These are phyloP conservation scores for Canavalia ensiformis DNA, from an alignment of 306 rosid species.

Conservation along the genomic window DNA sequence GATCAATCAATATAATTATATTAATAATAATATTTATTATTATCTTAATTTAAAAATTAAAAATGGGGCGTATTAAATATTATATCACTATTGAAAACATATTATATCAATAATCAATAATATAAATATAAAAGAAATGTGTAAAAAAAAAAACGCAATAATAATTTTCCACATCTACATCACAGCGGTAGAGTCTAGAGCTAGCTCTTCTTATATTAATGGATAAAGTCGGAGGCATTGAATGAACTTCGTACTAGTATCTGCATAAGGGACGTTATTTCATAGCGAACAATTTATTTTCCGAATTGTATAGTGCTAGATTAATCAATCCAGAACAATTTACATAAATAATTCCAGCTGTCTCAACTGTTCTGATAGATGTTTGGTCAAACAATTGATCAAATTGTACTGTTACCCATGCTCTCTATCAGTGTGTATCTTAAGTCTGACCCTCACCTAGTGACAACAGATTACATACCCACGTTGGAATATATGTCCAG, in stretches of 20 bases:
- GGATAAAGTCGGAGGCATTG: background rate
- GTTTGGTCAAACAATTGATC: slow-evolving; percentile 38
- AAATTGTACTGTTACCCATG: slow-evolving; percentile 27
- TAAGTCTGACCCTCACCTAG: slow-evolving; percentile 30
- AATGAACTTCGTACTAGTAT: slow-evolving; percentile 19
- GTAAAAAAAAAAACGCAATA: too few species aligned
- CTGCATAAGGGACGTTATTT: background rate
- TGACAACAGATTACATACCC: background rate
- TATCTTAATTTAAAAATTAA: too few species aligned
- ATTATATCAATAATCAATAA: too few species aligned
- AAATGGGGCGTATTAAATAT: too few species aligned
- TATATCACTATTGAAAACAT: too few species aligned
- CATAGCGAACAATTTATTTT: too few species aligned
- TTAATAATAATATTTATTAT: too few species aligned
- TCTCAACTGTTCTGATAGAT: slow-evolving; percentile 14
- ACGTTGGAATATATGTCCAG: slow-evolving; percentile 21
- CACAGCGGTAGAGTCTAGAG: too few species aligned
- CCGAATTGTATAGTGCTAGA: background rate
- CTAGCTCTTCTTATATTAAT: too few species aligned
- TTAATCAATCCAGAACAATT: background rate
- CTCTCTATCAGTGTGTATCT: background rate
- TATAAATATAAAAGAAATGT: too few species aligned
- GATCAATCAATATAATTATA: too few species aligned
- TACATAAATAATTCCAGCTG: slow-evolving; percentile 46
- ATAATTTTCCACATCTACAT: too few species aligned